These are phyloP conservation scores for Artemisia argyi DNA, from an alignment of 129 eudicot species.

Conservation along the genomic window DNA sequence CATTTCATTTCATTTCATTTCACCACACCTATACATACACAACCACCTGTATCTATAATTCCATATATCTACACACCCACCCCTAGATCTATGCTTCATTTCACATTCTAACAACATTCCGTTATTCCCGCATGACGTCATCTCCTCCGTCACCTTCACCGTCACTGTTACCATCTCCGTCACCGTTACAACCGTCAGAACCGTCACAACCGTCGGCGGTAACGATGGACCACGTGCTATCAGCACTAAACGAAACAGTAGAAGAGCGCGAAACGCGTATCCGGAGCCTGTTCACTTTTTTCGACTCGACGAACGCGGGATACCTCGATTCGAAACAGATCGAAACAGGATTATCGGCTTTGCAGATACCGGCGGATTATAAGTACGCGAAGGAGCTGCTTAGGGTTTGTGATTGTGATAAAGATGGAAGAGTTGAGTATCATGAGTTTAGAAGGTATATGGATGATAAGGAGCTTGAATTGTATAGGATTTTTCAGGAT, in stretches of 20 bases:
- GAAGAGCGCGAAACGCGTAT: constrained; percentile 89
- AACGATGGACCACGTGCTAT: constrained; percentile 75
- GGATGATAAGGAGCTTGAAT: constrained; percentile 98
- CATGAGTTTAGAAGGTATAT: constrained; percentile 86
- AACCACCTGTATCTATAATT: too few relatives aligned
- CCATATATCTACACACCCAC: too few relatives aligned
- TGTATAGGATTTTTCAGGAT: constrained; percentile 87
- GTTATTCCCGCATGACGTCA: too few relatives aligned
- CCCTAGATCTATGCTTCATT: too few relatives aligned
- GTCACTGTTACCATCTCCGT: constrained; percentile 19
- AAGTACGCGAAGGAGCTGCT: constrained; percentile 91
- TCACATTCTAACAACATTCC: too few relatives aligned
- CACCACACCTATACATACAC: too few relatives aligned
- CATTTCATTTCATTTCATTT: too few relatives aligned
- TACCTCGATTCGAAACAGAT: constrained; percentile 73
- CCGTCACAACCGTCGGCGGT: constrained; percentile 68
- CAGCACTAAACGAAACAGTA: constrained; percentile 75
- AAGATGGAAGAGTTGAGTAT: constrained; percentile 91
- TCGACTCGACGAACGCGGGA: constrained; percentile 63
- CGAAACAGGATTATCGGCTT: constrained; percentile 77
- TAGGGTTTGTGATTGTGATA: constrained; percentile 81
- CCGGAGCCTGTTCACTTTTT: constrained; percentile 64
- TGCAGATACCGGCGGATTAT: constrained; percentile 85
- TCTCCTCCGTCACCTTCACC: too few relatives aligned
- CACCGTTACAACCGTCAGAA: constrained; percentile 26